Base-by-base conservation (phyloP, 2,329 filamentous ascomycete species). In the Xylariaceae sp. region DNA sequence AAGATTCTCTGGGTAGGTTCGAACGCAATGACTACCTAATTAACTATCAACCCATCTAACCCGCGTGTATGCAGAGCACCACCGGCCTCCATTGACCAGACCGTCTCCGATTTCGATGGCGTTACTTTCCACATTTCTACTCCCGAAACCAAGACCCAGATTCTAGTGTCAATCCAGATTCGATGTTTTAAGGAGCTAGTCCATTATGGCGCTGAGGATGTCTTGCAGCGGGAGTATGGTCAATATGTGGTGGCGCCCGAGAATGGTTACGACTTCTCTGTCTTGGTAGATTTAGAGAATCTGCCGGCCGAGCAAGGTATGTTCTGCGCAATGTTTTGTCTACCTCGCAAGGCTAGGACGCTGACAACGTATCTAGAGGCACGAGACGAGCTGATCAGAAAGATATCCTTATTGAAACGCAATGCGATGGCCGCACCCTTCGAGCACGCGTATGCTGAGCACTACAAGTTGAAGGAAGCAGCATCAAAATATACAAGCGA, bases 381-480 rank as follows among this genome's bases (percentile, higher is more conserved):
- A 61, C 86, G 87, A 63, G 91, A 96, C 67, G 92, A 92, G 58
- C 79, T 99, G 58, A 86, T 97, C 64, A 85, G 85, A 73, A 88
- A 92, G 69, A 87, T 97, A 68, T 90, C 92, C 55, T 80, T 99
- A 61, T 77, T 99, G 67, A 99, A 97, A 81, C 92, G 95, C 68
- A 97, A 99, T 73, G 92, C 91, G 64, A 97, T 99, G 94, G 95
- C 94, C 58, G 93, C 94, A 43, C 94, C 95, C 1, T 99, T 99
- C 73, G 94, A 99, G 77, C 89, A 92, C 70, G 94, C 95, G 18
- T 99, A 97, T 72, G 85, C 95, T 67, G 92, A 97, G 73, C 91
- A 97, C 75, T 89, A 92, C 68, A 82, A 86, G 60, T 77, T 99
- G 59, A 86, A 88, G 64, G 91, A 96, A 69, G 91, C 93, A 67